phyloP scores from a whole-genome alignment of 768 basidiomycete genomes.

The Collybiopsis luxurians region DNA sequence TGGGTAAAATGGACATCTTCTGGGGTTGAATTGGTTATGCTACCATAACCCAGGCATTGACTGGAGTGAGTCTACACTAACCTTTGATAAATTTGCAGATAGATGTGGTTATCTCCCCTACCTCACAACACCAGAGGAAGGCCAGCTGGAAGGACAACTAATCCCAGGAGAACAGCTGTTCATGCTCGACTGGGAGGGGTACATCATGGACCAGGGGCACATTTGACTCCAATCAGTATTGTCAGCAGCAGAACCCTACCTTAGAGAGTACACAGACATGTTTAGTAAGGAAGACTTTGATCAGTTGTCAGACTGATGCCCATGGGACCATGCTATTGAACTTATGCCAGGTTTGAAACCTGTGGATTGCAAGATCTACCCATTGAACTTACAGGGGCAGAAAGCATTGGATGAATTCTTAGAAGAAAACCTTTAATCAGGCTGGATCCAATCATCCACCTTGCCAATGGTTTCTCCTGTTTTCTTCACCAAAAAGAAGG shows the following conservation, averaged over 20 bases:
- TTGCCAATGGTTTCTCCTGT: constrained; percentile 10
- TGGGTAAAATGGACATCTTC: constrained; percentile 8
- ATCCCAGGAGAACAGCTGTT: no score
- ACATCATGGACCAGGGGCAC: no score
- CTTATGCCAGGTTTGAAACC: not conserved
- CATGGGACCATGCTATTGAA: not conserved
- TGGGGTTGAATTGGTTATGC: constrained; percentile 5
- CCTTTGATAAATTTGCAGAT: not conserved
- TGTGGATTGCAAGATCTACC: not conserved
- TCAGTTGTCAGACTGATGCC: not conserved
- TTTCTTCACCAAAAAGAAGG: constrained; percentile 24
- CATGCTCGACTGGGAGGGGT: no score
- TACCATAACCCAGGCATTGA: not conserved
- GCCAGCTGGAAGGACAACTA: no score
- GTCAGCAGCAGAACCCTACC: no score
- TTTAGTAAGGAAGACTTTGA: no score
- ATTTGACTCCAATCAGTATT: no score
- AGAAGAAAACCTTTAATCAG: not conserved
- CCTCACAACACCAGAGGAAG: not conserved
- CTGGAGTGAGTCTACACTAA: not conserved
- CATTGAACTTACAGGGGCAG: not conserved
- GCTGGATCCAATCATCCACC: not conserved
- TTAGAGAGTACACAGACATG: no score
- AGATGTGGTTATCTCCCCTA: not conserved
- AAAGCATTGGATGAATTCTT: not conserved